A percentile compares a stretch with the other conserved stretches of the same genome.
Conservation (phyloP, 345 rosid genomes). For the Raphanus raphanistrum region DNA sequence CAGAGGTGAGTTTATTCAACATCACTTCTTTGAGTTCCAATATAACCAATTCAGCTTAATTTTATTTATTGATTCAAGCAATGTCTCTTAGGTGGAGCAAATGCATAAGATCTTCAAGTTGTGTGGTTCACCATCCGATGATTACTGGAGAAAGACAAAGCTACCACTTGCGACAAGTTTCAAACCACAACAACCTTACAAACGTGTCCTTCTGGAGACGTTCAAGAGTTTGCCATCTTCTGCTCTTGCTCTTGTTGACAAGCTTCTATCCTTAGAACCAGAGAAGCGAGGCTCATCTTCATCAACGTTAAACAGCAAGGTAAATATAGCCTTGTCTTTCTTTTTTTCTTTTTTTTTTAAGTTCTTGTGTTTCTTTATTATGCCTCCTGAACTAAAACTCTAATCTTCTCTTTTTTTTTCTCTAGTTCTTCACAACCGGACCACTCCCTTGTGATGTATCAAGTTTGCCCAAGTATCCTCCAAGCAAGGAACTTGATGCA, state of each 20-base stretch:
- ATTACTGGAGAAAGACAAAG: constrained; percentile 87
- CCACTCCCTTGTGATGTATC: constrained; percentile 71
- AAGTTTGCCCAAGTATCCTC: constrained; percentile 67
- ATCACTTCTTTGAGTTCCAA: background rate
- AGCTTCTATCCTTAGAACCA: constrained; percentile 92
- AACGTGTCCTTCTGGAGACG: constrained; percentile 72
- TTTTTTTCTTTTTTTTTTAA: background rate
- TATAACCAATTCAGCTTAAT: constrained; percentile 1
- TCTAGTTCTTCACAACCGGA: constrained; percentile 63
- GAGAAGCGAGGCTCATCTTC: constrained; percentile 49
- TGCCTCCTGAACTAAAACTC: background rate
- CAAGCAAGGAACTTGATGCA: constrained; percentile 79
- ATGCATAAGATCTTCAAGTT: constrained; percentile 95
- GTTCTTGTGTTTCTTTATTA: too few species aligned
- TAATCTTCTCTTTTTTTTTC: background rate
- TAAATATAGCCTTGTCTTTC: constrained; percentile 18
- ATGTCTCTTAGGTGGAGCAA: constrained; percentile 75
- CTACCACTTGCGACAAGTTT: constrained; percentile 85
- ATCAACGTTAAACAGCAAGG: constrained; percentile 64
- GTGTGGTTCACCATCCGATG: constrained; percentile 93
- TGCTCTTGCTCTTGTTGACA: constrained; percentile 70
- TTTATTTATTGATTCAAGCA: constrained; percentile 4
- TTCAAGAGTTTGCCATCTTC: constrained; percentile 85
- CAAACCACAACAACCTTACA: constrained; percentile 93
- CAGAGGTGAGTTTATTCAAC: constrained; percentile 55